A percentile compares a stretch with the other conserved stretches of the same genome.
Conservation (phyloP, 108 stramenopile species). For the Fragilariopsis cylindrus region DNA sequence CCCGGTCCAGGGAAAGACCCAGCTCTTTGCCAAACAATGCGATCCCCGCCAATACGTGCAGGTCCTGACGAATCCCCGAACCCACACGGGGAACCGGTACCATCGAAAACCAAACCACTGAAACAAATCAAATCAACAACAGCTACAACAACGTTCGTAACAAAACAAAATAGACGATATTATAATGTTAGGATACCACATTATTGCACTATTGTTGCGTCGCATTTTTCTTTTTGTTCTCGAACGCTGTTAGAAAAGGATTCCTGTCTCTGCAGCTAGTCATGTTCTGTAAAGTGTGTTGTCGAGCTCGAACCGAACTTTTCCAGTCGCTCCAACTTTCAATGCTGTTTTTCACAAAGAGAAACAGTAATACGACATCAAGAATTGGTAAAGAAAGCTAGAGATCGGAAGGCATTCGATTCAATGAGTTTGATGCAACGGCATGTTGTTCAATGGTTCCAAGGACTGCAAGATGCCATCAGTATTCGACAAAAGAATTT, state of each 20-base stretch:
- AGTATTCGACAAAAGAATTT: conserved; percentile 66
- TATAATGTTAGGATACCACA: no score
- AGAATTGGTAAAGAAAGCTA: conserved; percentile 58
- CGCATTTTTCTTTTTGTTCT: no score
- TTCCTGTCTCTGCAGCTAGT: no score
- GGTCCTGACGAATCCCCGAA: conserved; percentile 41
- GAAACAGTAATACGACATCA: conserved; percentile 59
- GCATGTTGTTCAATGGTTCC: conserved; percentile 77
- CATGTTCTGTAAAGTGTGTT: no score
- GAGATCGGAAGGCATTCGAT: conserved; percentile 69
- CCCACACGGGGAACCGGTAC: conserved; percentile 39
- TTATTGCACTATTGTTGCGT: no score
- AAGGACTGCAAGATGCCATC: conserved; percentile 63
- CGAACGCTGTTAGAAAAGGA: no score
- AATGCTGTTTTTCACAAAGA: conserved; percentile 55
- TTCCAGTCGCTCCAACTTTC: no score
- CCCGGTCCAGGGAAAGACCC: conserved; percentile 47
- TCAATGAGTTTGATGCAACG: conserved; percentile 65
- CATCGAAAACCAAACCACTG: conserved; percentile 7
- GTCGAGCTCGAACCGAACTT: no score
- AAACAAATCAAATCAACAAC: no score
- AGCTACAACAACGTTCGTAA: no score
- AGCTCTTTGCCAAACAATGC: conserved; percentile 35
- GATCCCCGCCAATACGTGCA: conserved; percentile 30
- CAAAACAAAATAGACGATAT: no score